Evolutionary conservation across 140 eudicot genomes (phyloP), one percentile per base, ranked within the genome.

Genomic region (Bidens hawaiensis): DNA sequence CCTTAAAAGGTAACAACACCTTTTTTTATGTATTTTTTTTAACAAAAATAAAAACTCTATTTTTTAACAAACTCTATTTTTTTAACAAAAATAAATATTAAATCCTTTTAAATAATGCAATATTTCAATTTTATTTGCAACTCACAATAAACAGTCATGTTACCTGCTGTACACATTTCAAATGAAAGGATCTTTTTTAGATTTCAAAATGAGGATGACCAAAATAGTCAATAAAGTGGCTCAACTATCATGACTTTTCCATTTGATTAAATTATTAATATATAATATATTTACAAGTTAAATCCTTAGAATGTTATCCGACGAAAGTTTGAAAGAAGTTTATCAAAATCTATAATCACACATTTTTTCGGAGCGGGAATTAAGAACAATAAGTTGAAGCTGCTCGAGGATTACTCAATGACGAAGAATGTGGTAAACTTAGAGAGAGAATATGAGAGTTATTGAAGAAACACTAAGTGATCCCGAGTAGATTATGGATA

Each of bases 171-270:
- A 49, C 53, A 30, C 72, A 25, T 6, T 77, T 77, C 72, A 60
- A 77, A 67, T 58, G 54, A 50, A 73, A 58, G 60, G 36, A 27
- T 49, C 63, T 33, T 60, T 55, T 33, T 61, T 52, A 46, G 59
- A 77, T 72, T 77, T 72, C 81, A 62, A 77, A 77, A n/a, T n/a
- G 59, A 47, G 31, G 62, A 13, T 14, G 62, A 65, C 21, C 61
- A 62, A 50, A 41, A 40, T 63, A 67, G 79, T 74, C 79, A 74
- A 67, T 64, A 64, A 67, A 62, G 64, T 40, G 28, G 19, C 52
- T 51, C 68, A 48, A 57, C 34, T 67, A 46, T 60, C 40, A 48
- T 50, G 41, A 55, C 43, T 41, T 40, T 10, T 3, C 6, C 11
- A 3, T 22, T 64, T 19, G 54, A 15, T 54, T 27, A n/a, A 7